Percentiles rank a stretch among this genome's conserved stretches.
phyloP scores from a whole-genome alignment of 2,329 filamentous ascomycete species.

The Aspergillus spinulosporus region DNA sequence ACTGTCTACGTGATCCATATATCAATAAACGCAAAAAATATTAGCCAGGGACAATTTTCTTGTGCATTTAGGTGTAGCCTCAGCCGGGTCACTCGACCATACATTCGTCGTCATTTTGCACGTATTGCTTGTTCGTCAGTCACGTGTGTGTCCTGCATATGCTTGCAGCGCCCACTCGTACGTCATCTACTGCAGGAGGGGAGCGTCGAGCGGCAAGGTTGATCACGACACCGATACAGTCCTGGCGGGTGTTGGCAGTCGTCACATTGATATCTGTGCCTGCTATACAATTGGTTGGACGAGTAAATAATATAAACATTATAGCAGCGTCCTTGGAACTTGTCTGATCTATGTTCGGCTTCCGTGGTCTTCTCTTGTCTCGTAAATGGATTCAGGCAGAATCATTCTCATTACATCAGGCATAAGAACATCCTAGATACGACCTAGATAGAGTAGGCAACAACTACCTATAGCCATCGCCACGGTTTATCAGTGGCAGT shows the following conservation, averaged over 20 bases:
- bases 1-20: too few relatives aligned
- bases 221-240: background rate
- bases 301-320: too few relatives aligned
- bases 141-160: constrained; percentile 14
- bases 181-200: constrained; percentile 3
- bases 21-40: background rate
- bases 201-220: background rate
- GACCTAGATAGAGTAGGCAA: background rate
- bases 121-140: background rate
- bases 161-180: background rate
- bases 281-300: background rate
- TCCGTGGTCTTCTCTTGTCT: background rate
- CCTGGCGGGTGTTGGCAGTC: background rate
- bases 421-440: background rate
- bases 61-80: background rate
- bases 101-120: background rate
- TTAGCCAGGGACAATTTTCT: background rate
- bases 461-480: background rate
- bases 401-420: background rate
- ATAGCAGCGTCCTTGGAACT: too few relatives aligned
- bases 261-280: background rate
- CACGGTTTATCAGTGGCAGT: background rate
- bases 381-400: background rate
- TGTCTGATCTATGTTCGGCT: too few relatives aligned
- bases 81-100: background rate